Percentiles rank a stretch among this genome's conserved stretches.
phyloP scores from a whole-genome alignment of 345 rosid genomes.

The Nasturtium officinale region DNA sequence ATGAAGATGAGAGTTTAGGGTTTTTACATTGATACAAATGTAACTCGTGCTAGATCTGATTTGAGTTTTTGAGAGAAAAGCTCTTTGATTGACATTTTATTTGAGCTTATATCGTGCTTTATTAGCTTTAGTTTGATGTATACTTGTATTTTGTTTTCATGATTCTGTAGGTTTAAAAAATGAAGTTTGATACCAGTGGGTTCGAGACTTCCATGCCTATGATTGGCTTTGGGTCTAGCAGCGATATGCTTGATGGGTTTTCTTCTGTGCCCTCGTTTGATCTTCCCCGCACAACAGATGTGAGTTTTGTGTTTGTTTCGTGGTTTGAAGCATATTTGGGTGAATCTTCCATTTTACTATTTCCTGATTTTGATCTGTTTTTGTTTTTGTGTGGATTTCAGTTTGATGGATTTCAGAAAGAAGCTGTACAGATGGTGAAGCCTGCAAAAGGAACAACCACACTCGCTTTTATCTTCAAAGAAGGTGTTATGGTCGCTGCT shows the following conservation, averaged over 20 bases:
- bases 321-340: neutral
- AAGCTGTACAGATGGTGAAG: conserved; percentile 87
- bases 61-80: neutral
- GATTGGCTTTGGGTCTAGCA: conserved; percentile 41
- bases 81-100: conserved; percentile 9
- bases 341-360: neutral
- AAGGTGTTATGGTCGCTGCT: conserved; percentile 97
- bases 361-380: conserved; percentile 24
- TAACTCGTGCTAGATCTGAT: conserved; percentile 35
- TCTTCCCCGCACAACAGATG: conserved; percentile 69
- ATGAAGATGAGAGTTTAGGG: neutral
- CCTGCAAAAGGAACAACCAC: conserved; percentile 98
- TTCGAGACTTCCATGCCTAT: conserved; percentile 56
- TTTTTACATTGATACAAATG: neutral
- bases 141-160: neutral
- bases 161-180: conserved; percentile 41
- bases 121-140: neutral
- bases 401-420: conserved; percentile 92
- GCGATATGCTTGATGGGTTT: conserved; percentile 53
- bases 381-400: conserved; percentile 40
- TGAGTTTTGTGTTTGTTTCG: conserved; percentile 43
- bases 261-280: conserved; percentile 61
- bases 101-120: neutral
- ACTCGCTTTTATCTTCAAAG: conserved; percentile 92
- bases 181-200: conserved; percentile 91